Evolutionary conservation across 2,329 filamentous ascomycete species (phyloP).

Genomic region (Cladorrhinum sp.): DNA sequence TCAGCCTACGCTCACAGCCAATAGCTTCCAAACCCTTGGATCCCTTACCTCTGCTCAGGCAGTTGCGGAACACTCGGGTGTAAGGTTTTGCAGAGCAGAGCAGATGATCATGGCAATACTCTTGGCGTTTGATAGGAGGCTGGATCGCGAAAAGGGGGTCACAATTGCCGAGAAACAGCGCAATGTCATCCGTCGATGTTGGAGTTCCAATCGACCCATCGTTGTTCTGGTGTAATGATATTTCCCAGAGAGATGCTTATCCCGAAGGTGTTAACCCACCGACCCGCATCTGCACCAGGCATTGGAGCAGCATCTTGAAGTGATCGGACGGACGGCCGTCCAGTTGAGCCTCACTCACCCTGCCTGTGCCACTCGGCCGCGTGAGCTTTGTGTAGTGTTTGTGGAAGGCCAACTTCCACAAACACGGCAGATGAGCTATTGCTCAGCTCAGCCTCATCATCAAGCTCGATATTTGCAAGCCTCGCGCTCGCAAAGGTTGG

Average conservation of each 20-base stretch:
- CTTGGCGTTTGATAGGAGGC: background rate
- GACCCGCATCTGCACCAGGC: background rate
- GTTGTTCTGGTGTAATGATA: background rate
- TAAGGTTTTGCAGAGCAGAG: background rate
- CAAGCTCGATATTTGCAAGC: background rate
- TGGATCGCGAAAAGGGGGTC: background rate
- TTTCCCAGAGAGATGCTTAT: background rate
- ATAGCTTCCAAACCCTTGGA: background rate
- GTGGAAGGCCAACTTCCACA: background rate
- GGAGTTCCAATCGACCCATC: background rate
- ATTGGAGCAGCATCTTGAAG: background rate
- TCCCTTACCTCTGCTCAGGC: background rate
- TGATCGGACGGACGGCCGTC: background rate
- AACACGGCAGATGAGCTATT: background rate
- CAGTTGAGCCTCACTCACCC: background rate
- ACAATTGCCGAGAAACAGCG: background rate
- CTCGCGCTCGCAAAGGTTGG: background rate
- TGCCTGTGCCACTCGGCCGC: background rate
- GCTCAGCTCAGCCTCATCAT: background rate
- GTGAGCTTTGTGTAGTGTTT: background rate
- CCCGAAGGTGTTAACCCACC: background rate
- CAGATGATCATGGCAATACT: background rate
- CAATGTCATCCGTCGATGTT: background rate
- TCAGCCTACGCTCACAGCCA: background rate
- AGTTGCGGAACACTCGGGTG: background rate